Percentiles rank a stretch among this genome's conserved stretches.
Conservation (phyloP, 2,329 filamentous ascomycete species). For the Ilyonectria robusta region DNA sequence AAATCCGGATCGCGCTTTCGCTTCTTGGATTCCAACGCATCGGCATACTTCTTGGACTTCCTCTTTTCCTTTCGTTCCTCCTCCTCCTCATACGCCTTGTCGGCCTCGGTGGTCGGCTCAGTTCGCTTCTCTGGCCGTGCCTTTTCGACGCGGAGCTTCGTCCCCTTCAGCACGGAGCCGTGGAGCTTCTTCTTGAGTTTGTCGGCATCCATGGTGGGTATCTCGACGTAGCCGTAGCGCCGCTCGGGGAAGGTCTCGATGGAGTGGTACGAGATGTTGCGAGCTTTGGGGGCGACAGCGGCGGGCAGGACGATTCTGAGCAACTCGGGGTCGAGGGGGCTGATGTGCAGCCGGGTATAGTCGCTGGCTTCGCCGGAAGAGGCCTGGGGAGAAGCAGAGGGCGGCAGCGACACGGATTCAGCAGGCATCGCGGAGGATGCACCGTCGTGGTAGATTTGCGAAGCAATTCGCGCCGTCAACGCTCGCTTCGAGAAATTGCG, state of each 20-base stretch:
- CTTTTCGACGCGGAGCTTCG: slow-evolving; percentile 87
- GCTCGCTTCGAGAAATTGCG: slow-evolving; percentile 35
- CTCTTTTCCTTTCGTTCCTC: slow-evolving; percentile 52
- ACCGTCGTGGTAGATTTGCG: slow-evolving; percentile 34
- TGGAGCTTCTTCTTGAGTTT: slow-evolving; percentile 93
- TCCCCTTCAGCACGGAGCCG: slow-evolving; percentile 86
- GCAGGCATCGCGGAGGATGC: slow-evolving; percentile 43
- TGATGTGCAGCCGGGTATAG: slow-evolving; percentile 79
- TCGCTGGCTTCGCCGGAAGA: slow-evolving; percentile 40
- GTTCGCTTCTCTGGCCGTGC: slow-evolving; percentile 73
- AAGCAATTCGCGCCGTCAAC: slow-evolving; percentile 36
- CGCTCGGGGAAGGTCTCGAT: slow-evolving; percentile 91
- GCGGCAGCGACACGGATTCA: slow-evolving; percentile 29
- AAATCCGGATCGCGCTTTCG: slow-evolving; percentile 67
- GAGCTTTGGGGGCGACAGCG: slow-evolving; percentile 75
- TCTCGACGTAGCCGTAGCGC: slow-evolving; percentile 89
- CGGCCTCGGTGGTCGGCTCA: slow-evolving; percentile 53
- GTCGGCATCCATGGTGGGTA: slow-evolving; percentile 87
- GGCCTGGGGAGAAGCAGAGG: slow-evolving; percentile 11
- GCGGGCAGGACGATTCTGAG: slow-evolving; percentile 80
- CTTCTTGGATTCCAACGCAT: slow-evolving; percentile 60
- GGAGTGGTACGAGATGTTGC: slow-evolving; percentile 89
- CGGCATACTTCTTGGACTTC: slow-evolving; percentile 52
- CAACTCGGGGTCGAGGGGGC: slow-evolving; percentile 84
- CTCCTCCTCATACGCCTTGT: slow-evolving; percentile 50